phyloP scores from a whole-genome alignment of 176 grass and related monocot genomes.

The Oryza punctata region DNA sequence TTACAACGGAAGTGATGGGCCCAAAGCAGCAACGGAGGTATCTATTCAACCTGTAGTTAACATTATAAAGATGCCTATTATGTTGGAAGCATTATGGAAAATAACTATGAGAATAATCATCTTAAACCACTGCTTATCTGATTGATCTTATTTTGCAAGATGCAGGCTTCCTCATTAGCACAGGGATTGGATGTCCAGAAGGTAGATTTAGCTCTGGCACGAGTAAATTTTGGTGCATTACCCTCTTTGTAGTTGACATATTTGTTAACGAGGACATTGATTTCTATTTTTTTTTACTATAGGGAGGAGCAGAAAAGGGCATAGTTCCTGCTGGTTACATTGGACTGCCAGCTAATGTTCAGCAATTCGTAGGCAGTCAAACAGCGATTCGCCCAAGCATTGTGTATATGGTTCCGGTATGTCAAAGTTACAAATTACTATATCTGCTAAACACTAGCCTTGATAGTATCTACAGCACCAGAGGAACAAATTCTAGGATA shows the following conservation, averaged over 20 bases:
- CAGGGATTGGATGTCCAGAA: constrained; percentile 54
- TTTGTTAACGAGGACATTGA: constrained; percentile 29
- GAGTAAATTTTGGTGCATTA: constrained; percentile 32
- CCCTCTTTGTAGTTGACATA: constrained; percentile 26
- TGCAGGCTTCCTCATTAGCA: constrained; percentile 47
- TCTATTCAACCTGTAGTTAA: constrained; percentile 28
- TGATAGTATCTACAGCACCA: constrained; percentile 10
- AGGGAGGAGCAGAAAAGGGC: constrained; percentile 60
- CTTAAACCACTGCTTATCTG: constrained; percentile 15
- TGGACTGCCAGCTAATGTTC: constrained; percentile 63
- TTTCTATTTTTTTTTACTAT: constrained; percentile 32
- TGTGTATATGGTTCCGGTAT: constrained; percentile 97
- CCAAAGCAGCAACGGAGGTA: constrained; percentile 60
- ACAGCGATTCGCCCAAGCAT: constrained; percentile 73
- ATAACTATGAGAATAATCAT: constrained; percentile 11
- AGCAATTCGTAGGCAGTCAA: constrained; percentile 69
- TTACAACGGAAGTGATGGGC: constrained; percentile 54
- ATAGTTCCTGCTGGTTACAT: constrained; percentile 56
- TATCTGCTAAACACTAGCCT: constrained; percentile 14
- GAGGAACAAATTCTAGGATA: constrained; percentile 27
- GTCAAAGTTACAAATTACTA: constrained; percentile 31
- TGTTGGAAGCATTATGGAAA: constrained; percentile 9
- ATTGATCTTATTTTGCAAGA: constrained; percentile 43
- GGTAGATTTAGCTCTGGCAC: constrained; percentile 47
- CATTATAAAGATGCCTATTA: constrained; percentile 1